These are phyloP conservation scores for Tulasnella sp. DNA, from an alignment of 768 basidiomycete species.

Conservation along the genomic window DNA sequence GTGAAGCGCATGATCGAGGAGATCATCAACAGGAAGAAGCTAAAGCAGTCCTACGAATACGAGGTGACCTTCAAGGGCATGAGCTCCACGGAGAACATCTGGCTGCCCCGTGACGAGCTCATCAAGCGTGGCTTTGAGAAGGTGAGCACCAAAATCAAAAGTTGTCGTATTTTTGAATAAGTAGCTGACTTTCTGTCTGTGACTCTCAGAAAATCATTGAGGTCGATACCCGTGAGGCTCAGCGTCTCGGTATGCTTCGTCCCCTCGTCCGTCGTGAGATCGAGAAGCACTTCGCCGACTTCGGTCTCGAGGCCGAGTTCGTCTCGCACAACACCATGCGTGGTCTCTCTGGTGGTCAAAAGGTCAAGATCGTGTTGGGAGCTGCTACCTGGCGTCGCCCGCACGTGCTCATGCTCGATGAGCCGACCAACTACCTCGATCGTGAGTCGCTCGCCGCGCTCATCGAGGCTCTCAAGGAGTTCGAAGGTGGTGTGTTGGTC, in stretches of 20 bases:
- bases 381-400: constrained; percentile 99
- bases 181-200: constrained; percentile 17
- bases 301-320: constrained; percentile 98
- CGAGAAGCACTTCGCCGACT: constrained; percentile 98
- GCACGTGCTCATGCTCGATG: constrained; percentile 93
- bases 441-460: constrained; percentile 98
- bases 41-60: constrained; percentile 99
- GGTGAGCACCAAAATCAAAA: too few relatives aligned
- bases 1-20: constrained; percentile 94
- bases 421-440: constrained; percentile 99
- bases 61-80: constrained; percentile 93
- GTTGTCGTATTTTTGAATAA: too few relatives aligned
- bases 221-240: constrained; percentile 94
- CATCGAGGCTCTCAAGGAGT: constrained; percentile 94
- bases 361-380: constrained; percentile 98
- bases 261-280: constrained; percentile 98
- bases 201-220: constrained; percentile 76
- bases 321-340: constrained; percentile 99
- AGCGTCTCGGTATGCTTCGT: constrained; percentile 86
- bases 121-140: constrained; percentile 98
- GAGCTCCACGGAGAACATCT: constrained; percentile 96
- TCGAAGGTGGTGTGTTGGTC: constrained; percentile 96
- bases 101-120: constrained; percentile 93
- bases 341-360: constrained; percentile 96
- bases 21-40: constrained; percentile 84